These are phyloP conservation scores for Geotrichum histeridarum DNA, from an alignment of 1,139 yeast genomes.

Conservation along the genomic window DNA sequence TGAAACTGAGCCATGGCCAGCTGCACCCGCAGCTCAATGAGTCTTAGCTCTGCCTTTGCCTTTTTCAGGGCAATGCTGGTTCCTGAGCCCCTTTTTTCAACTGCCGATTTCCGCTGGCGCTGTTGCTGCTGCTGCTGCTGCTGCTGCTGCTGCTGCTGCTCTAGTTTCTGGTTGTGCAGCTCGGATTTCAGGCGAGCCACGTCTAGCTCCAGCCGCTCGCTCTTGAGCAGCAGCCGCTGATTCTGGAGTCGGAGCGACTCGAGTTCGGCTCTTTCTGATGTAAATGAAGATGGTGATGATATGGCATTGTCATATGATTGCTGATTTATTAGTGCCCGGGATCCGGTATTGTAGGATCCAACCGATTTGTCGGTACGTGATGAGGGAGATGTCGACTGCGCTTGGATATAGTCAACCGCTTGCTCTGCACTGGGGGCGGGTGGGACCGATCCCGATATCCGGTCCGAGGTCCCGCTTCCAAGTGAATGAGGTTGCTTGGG, in stretches of 20 bases:
- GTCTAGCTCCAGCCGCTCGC: slow-evolving; percentile 9
- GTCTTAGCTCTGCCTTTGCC: slow-evolving; percentile 7
- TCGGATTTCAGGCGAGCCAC: slow-evolving; percentile 12
- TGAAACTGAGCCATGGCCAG: slow-evolving; percentile 2
- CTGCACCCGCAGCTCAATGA: slow-evolving; percentile 3
- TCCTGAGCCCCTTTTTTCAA: background rate
- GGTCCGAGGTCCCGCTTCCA: background rate
- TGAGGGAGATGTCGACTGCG: too few species aligned
- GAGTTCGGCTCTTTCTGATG: background rate
- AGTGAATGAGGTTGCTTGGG: background rate
- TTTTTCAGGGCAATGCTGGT: background rate
- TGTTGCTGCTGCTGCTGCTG: background rate
- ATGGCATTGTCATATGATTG: background rate
- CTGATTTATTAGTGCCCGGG: too few species aligned
- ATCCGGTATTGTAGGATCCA: too few species aligned
- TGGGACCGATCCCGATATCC: too few species aligned
- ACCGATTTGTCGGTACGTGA: too few species aligned
- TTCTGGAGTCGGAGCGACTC: background rate
- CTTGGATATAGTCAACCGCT: too few species aligned
- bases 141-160: background rate
- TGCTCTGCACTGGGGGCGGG: too few species aligned
- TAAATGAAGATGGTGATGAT: too few species aligned
- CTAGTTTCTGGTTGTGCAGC: slow-evolving; percentile 1
- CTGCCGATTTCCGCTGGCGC: background rate
- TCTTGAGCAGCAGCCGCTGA: slow-evolving; percentile 5